Conservation (phyloP, 768 basidiomycete genomes). For the Pleurotus citrinopileatus region DNA sequence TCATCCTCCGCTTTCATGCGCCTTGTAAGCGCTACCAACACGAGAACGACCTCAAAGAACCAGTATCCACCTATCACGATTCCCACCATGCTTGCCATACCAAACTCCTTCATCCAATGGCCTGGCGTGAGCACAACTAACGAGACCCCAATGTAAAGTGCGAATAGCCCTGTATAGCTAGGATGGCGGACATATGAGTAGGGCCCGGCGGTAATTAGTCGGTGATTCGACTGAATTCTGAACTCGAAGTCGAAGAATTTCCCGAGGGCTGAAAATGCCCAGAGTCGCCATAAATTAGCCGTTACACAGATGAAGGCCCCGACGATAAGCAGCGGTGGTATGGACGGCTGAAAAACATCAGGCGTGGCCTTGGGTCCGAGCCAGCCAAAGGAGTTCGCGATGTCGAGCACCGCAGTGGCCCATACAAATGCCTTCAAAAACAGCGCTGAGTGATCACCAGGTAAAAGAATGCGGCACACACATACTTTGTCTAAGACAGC, state of each 20-base stretch:
- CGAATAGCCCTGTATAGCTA: conserved; percentile 13
- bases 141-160: conserved; percentile 2
- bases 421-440: background rate
- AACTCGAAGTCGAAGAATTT: conserved; percentile 48
- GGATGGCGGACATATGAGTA: conserved; percentile 16
- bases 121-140: background rate
- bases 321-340: background rate
- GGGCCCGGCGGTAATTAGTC: conserved; percentile 11
- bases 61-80: background rate
- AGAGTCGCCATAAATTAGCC: background rate
- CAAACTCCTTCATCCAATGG: background rate
- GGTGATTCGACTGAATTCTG: conserved; percentile 38
- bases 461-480: background rate
- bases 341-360: no score
- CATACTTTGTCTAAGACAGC: background rate
- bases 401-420: background rate
- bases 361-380: no score
- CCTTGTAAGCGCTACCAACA: background rate
- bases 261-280: conserved; percentile 17
- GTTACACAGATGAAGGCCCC: background rate
- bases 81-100: background rate
- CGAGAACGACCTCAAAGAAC: background rate
- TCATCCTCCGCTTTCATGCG: background rate
- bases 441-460: background rate
- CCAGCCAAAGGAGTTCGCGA: background rate